Conservation (phyloP, 768 basidiomycete genomes). For the Amanita fuliginea region DNA sequence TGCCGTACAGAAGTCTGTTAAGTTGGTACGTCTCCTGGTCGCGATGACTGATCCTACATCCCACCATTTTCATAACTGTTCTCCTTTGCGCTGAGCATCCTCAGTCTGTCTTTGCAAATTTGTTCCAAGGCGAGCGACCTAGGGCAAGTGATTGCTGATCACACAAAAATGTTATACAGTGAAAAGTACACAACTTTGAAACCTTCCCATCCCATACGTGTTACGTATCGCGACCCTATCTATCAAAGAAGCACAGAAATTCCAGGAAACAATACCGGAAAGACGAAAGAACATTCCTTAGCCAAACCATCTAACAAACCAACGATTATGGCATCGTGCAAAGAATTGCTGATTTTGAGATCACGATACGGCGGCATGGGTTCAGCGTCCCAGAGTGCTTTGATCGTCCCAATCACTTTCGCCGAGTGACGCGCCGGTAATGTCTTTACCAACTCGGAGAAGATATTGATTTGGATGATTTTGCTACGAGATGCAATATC, state of each 20-base stretch:
- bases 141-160: no score
- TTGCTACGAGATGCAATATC: background rate
- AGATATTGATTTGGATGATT: background rate
- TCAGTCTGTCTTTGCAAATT: no score
- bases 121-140: no score
- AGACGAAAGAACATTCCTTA: constrained; percentile 11
- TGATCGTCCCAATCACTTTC: constrained; percentile 14
- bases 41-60: no score
- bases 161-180: no score
- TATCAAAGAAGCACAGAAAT: background rate
- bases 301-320: constrained; percentile 16
- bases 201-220: no score
- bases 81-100: no score
- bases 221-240: no score
- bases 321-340: constrained; percentile 15
- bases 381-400: constrained; percentile 7
- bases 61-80: no score
- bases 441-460: constrained; percentile 8
- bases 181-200: no score
- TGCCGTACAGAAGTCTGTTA: no score
- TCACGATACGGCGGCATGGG: constrained; percentile 8
- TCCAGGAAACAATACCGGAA: constrained; percentile 1
- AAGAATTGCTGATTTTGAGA: constrained; percentile 11
- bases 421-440: constrained; percentile 13
- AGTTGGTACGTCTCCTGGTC: no score